A percentile compares a stretch with the other conserved stretches of the same genome.
These are phyloP conservation scores for Oehlia diaphana DNA, from an alignment of 192 early-diverging fungal genomes.

Conservation along the genomic window DNA sequence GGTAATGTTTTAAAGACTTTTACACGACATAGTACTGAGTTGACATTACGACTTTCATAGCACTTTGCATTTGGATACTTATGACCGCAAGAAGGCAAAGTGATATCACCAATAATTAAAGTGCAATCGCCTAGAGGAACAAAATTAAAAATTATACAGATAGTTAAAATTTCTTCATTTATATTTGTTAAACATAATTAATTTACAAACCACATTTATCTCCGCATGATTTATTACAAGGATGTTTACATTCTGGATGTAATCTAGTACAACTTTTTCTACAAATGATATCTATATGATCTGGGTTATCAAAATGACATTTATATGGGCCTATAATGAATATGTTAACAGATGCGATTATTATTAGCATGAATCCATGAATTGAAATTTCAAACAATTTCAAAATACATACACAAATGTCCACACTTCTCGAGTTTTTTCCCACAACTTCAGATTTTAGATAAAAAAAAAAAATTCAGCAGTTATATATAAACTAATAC, in stretches of 20 bases:
- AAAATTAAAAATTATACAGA: conserved; percentile 16
- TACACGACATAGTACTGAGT: background rate
- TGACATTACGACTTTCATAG: background rate
- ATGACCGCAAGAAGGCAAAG: conserved; percentile 30
- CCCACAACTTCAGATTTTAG: conserved; percentile 34
- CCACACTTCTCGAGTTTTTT: conserved; percentile 45
- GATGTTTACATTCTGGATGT: conserved; percentile 45
- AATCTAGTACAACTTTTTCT: conserved; percentile 45
- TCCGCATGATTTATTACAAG: too few relatives aligned
- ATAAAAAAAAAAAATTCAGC: background rate
- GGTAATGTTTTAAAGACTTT: conserved; percentile 32
- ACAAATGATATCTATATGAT: conserved; percentile 45
- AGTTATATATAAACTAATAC: background rate
- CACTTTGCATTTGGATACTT: conserved; percentile 30
- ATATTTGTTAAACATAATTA: too few relatives aligned
- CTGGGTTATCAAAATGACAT: conserved; percentile 30
- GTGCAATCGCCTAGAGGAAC: conserved; percentile 18
- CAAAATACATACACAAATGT: conserved; percentile 43
- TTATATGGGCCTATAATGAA: conserved; percentile 5
- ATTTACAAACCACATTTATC: too few relatives aligned
- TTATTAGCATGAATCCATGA: background rate
- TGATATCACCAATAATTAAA: conserved; percentile 27
- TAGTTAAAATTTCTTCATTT: too few relatives aligned
- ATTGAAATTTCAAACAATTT: background rate
- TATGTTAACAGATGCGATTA: background rate